Base-by-base conservation (phyloP, 371 early-diverging fungal species). In the Haplosporangium sp. region DNA sequence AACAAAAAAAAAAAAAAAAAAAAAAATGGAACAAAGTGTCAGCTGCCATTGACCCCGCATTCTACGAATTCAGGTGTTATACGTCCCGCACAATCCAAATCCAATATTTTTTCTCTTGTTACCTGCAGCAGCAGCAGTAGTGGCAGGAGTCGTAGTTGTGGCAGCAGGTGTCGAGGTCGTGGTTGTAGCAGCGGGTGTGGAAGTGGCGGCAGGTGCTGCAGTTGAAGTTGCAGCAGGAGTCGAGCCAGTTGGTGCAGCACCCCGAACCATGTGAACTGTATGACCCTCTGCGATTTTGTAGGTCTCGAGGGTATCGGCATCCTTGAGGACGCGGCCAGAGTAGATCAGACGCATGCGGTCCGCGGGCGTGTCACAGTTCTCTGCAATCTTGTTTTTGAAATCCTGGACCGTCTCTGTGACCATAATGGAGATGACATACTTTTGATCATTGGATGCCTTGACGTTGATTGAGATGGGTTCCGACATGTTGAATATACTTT, bases 311-410 rank as follows among this genome's bases (percentile, higher is more conserved):
- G 85, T 86, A 47, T 97, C 96, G 29, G 81, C 89, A 82, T 99
- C 97, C 86, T 99, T 98, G 55, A 99, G 88, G 18, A 99, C 95
- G 59, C 92, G 87, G 12, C 99, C 99, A 41, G 96, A 91, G 75
- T 89, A 99, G 75, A 99, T 99, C 58, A 99, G 88, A 40, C 96
- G 88, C 83, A 95, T 95, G 65, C 90, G 85, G 37, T 90, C 90
- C n/a, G 88, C 90, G n/a, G 94, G 91, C 12, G 92, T 91, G 59
- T 93, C 90, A 40, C 86, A 79, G 37, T 84, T 82, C 60, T 85
- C 80, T 60, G 93, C 85, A 70, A 97, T 92, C 61, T 89, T 89
- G 23, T 86, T 82, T 80, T 98, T 97, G 41, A 97, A 87, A 52
- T 89, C 86, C 29, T 83, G 71, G 0, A 96, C 94, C 0, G 94